Percentiles rank a stretch among this genome's conserved stretches.
Evolutionary conservation across 441 rosid species (phyloP).

Genomic region (Jatropha multifida): DNA sequence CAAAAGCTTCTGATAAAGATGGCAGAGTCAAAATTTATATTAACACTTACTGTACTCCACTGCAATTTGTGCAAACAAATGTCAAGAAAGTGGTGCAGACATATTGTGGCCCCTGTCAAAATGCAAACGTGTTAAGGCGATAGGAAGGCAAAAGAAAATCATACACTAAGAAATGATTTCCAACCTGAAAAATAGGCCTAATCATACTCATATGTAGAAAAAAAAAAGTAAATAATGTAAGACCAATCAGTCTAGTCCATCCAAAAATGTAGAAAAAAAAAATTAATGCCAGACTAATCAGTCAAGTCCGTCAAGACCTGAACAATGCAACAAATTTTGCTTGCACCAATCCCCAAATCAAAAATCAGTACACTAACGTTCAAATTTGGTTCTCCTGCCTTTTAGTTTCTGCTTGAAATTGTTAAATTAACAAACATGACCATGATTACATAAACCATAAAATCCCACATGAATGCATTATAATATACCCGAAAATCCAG

Average conservation of each 20-base stretch:
- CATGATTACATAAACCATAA: neutral
- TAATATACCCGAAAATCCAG: neutral
- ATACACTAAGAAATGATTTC: neutral
- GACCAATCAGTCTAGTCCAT: neutral
- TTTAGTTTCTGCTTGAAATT: neutral
- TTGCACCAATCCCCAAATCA: neutral
- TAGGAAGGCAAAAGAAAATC: neutral
- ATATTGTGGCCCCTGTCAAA: slow-evolving; percentile 85
- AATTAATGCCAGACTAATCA: neutral
- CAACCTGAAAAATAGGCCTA: neutral
- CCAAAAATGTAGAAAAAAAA: too few relatives aligned
- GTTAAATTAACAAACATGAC: too few relatives aligned
- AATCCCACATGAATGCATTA: neutral
- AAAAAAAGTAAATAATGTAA: neutral
- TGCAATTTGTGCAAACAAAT: slow-evolving; percentile 83
- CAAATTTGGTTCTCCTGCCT: neutral
- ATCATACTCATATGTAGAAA: neutral
- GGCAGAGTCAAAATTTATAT: neutral
- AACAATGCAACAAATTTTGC: neutral
- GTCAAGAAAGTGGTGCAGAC: slow-evolving; percentile 88
- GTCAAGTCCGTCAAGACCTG: neutral
- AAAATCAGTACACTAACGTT: neutral
- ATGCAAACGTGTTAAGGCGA: neutral
- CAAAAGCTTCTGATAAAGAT: too few relatives aligned
- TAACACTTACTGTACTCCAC: slow-evolving; percentile 79